phyloP scores from a whole-genome alignment of 495 filamentous ascomycete species.

The Penicillium dipodomyicola region DNA sequence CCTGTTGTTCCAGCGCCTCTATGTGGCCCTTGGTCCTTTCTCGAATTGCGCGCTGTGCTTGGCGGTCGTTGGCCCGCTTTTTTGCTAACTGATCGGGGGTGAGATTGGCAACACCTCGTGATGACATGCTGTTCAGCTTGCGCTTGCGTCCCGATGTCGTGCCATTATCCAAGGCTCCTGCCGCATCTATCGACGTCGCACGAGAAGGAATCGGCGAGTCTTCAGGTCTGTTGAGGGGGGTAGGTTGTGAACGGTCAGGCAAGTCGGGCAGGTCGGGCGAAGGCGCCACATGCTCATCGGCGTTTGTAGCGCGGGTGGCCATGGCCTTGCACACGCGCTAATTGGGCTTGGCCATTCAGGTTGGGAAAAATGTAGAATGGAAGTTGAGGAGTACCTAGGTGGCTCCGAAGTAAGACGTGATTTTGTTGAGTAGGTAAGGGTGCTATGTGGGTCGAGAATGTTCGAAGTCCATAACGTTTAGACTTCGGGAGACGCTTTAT shows the following conservation, averaged over 20 bases:
- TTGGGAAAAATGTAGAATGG: neutral
- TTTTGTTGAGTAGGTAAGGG: no score
- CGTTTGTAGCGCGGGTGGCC: constrained; percentile 36
- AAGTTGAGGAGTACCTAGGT: constrained; percentile 7
- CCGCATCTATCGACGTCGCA: constrained; percentile 31
- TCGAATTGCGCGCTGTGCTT: constrained; percentile 82
- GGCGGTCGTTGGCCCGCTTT: constrained; percentile 86
- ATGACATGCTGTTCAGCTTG: constrained; percentile 52
- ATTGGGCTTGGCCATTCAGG: constrained; percentile 35
- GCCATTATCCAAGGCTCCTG: constrained; percentile 23
- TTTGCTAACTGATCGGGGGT: constrained; percentile 69
- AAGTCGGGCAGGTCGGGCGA: constrained; percentile 28
- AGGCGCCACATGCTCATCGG: constrained; percentile 31
- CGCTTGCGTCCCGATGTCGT: constrained; percentile 43
- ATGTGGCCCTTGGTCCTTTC: constrained; percentile 81
- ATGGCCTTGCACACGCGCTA: constrained; percentile 41
- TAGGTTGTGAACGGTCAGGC: constrained; percentile 20
- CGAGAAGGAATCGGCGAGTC: constrained; percentile 34
- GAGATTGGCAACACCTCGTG: constrained; percentile 68
- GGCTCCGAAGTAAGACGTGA: neutral
- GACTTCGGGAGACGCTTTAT: neutral
- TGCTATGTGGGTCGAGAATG: constrained; percentile 6
- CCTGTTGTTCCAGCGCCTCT: constrained; percentile 66
- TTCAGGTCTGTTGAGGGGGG: constrained; percentile 28
- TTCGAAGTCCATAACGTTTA: constrained; percentile 8